Base-by-base conservation (phyloP, 345 rosid species). In the Aquilaria yunnanensis region DNA sequence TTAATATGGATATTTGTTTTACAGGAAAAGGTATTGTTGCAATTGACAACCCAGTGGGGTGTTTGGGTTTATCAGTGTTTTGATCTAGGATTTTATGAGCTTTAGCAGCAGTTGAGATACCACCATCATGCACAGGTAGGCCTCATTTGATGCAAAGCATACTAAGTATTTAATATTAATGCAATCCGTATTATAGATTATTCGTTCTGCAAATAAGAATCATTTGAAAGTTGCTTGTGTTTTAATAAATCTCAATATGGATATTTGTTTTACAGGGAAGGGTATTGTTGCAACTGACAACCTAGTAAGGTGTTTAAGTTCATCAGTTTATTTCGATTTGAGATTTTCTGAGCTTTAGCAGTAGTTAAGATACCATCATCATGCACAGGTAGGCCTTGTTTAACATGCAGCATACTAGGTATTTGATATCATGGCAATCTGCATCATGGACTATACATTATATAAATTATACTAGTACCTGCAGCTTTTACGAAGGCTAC, bases 341-440 rank as follows among this genome's bases (percentile, higher is more conserved):
- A 90, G 98, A 77, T 93, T 93, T 66, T 94, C 94, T 0, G 94
- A 84, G 74, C 80, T 90, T 65, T 90, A 93, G 70, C 97, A 90
- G 81, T 83, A 84, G 81, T 81, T 93, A 30, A 77, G 97, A 57
- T 93, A 90, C 69, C 77, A 84, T 41, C 90, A 90, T 4, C 79
- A 77, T 56, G 86, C 94, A 66, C 92, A 88, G 86, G 98, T 87
- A 67, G n/a, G 47, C 32, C 60, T 58, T 53, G 11, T 41, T 11
- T 16, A 16, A 54, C 29, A 70, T 49, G 23, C 8, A 23, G 13
- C 52, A 5, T 16, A 10, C 6, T 56, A 59, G 14, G 16, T 43
- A 56, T 50, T 46, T 47, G 14, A 37, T 57, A 8, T 49, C 59
- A 10, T 47, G 16, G 69, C 14, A 51, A 13, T 3, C 30, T 53